Base-by-base conservation (phyloP, 202 grass and related monocot species). In the Eragrostis tef region DNA sequence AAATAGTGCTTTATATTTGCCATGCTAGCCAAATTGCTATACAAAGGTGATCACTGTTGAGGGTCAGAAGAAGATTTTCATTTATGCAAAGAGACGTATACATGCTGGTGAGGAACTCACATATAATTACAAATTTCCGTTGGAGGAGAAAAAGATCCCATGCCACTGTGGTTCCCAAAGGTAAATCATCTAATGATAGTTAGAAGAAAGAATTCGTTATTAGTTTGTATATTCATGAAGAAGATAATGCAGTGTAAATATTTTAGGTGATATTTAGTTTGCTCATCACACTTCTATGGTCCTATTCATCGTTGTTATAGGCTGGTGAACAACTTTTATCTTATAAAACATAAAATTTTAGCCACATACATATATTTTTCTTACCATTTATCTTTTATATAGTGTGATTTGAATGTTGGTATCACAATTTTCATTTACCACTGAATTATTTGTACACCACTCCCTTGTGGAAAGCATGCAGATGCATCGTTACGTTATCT, bases 71-170 rank as follows among this genome's bases (percentile, higher is more conserved):
- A 98, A 94, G 72, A 98, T 98, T 72, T 94, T 93, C 75, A 98
- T 98, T 84, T 98, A 98, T 73, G 82, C 95, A 34, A 98, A 94
- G 85, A 91, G 86, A 81, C 87, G 81, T 82, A 98, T 98, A 86
- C 88, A 84, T 73, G 84, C 92, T 45, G 90, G 92, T 4, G 92
- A 98, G 81, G 95, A 98, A 84, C 81, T 94, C 27, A 98, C 95
- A 62, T 98, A 98, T 81, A 98, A 98, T 80, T 98, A 98, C 79
- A 94, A 94, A 71, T 98, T 98, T 85, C 95, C 95, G 0, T 84
- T 98, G 63, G 95, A 98, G 80, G 92, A 98, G 71, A 68, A 91
- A 43, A 98, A 98, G 84, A 94, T 98, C 70, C 95, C 92, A 2
- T 98, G 95, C 72, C 86, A 94, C 72, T 94, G 95, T 75, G 95